These are phyloP conservation scores for Adiantum capillusveneris DNA, from an alignment of 75 land plant genomes.

Conservation along the genomic window DNA sequence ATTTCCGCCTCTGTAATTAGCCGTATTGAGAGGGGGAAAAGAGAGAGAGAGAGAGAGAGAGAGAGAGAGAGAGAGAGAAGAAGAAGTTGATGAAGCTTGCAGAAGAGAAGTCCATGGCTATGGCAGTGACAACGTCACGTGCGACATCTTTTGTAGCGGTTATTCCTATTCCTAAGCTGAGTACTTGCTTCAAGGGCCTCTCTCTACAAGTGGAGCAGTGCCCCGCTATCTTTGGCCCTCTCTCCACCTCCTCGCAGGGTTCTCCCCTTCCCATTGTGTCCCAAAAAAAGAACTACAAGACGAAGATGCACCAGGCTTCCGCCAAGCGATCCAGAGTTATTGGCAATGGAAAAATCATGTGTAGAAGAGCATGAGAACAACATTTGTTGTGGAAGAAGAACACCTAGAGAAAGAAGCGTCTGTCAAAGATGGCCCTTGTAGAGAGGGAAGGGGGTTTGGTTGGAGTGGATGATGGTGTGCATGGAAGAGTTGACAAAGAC, in stretches of 20 bases:
- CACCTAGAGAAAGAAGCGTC: constrained; percentile 68
- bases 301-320: constrained; percentile 96
- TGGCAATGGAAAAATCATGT: constrained; percentile 76
- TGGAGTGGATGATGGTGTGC: too few relatives aligned
- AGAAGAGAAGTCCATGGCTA: too few relatives aligned
- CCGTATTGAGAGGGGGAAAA: too few relatives aligned
- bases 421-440: constrained; percentile 89
- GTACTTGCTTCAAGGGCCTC: constrained; percentile 26
- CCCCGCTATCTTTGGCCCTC: constrained; percentile 5
- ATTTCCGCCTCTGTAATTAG: too few relatives aligned
- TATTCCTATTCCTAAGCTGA: background rate
- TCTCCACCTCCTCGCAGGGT: constrained; percentile 4
- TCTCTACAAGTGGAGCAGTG: constrained; percentile 3
- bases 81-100: too few relatives aligned
- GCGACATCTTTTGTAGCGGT: too few relatives aligned
- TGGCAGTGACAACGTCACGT: too few relatives aligned
- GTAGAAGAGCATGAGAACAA: constrained; percentile 86
- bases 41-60: too few relatives aligned
- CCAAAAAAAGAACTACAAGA: constrained; percentile 73
- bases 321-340: constrained; percentile 93
- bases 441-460: too few relatives aligned
- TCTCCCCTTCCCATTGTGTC: constrained; percentile 23
- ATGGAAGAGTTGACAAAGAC: too few relatives aligned
- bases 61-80: too few relatives aligned
- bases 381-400: constrained; percentile 83